Evolutionary conservation across 306 rosid species (phyloP).

Genomic region (Senna tora): DNA sequence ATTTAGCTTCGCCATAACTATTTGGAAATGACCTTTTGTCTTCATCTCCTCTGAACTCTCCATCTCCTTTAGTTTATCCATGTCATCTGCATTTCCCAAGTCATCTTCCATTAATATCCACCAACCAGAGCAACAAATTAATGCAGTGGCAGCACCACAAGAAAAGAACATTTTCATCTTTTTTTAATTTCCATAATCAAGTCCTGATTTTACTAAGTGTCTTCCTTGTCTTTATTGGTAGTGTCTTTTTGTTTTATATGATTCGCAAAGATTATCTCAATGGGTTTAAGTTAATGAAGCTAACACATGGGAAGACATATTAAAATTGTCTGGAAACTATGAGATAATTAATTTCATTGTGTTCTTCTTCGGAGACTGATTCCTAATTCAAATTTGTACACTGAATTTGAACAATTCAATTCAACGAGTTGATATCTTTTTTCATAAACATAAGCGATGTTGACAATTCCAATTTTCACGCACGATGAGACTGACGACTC

Average conservation of each 20-base stretch:
- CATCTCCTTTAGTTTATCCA: slow-evolving; percentile 62
- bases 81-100: slow-evolving; percentile 57
- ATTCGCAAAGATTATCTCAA: not conserved
- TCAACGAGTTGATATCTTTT: not conserved
- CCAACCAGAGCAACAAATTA: not conserved
- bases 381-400: slow-evolving; percentile 37
- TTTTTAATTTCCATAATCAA: too few relatives aligned
- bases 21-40: slow-evolving; percentile 18
- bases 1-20: slow-evolving; percentile 51
- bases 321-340: not conserved
- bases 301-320: not conserved
- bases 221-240: not conserved
- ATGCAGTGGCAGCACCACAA: not conserved
- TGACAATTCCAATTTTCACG: not conserved
- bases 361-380: not conserved
- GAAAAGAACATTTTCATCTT: not conserved
- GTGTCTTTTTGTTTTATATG: not conserved
- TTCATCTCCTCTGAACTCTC: slow-evolving; percentile 34
- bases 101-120: not conserved
- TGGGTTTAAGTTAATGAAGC: not conserved
- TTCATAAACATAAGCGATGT: slow-evolving; percentile 2
- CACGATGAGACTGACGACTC: not conserved
- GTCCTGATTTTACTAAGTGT: not conserved
- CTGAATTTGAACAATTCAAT: slow-evolving; percentile 1
- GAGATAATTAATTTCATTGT: not conserved